These are phyloP conservation scores for Aspergillus novoparasiticus DNA, from an alignment of 2,329 filamentous ascomycete genomes.

Conservation along the genomic window DNA sequence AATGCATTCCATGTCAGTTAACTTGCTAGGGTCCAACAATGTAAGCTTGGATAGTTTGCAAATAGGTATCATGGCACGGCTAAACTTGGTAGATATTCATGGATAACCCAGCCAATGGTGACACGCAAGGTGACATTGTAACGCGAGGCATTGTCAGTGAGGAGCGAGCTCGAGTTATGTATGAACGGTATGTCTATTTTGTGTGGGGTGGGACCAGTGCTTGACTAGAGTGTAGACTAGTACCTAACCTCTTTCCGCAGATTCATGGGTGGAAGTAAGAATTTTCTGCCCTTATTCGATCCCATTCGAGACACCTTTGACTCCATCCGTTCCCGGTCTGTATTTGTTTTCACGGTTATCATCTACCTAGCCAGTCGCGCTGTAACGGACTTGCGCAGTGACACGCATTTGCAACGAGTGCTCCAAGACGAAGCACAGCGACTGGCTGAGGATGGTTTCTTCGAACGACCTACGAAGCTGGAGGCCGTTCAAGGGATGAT, in stretches of 20 bases:
- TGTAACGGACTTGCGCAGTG: slow-evolving; percentile 33
- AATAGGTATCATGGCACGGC: not conserved
- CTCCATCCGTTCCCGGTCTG: slow-evolving; percentile 37
- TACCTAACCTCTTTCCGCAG: slow-evolving; percentile 14
- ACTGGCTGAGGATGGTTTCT: slow-evolving; percentile 40
- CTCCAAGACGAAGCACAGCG: slow-evolving; percentile 40
- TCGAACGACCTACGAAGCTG: slow-evolving; percentile 38
- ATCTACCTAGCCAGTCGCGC: slow-evolving; percentile 39
- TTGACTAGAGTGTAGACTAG: no score
- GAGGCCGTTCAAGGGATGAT: slow-evolving; percentile 42
- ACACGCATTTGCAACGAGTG: slow-evolving; percentile 38
- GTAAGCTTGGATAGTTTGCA: slow-evolving; percentile 16
- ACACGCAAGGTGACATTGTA: slow-evolving; percentile 33
- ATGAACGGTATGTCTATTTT: slow-evolving; percentile 31
- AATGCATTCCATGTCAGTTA: slow-evolving; percentile 41
- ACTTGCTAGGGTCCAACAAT: slow-evolving; percentile 32
- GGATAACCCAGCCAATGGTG: slow-evolving; percentile 31
- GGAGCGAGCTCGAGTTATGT: slow-evolving; percentile 36
- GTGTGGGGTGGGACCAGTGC: no score
- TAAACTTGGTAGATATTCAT: slow-evolving; percentile 30
- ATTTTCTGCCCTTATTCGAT: slow-evolving; percentile 37
- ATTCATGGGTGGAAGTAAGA: slow-evolving; percentile 37
- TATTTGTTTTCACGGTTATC: slow-evolving; percentile 41
- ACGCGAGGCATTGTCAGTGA: slow-evolving; percentile 36
- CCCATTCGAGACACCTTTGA: slow-evolving; percentile 41